Percentiles rank a stretch among this genome's conserved stretches.
These are phyloP conservation scores for Caloboletus inedulis DNA, from an alignment of 1,284 basidiomycete genomes.

Conservation along the genomic window DNA sequence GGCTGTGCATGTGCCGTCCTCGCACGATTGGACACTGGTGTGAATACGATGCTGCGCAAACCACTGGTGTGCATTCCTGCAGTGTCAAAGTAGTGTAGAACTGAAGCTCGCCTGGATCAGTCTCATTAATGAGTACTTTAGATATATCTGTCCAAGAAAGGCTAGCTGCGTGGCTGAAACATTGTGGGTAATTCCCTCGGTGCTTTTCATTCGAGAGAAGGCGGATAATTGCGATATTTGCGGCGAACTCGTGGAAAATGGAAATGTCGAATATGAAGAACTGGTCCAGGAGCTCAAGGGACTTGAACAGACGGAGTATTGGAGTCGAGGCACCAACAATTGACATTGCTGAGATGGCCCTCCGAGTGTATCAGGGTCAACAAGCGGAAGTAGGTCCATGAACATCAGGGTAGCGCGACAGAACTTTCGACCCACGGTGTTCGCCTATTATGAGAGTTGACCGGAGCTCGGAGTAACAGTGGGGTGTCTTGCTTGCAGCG, in stretches of 20 bases:
- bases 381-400: not conserved
- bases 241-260: constrained; percentile 17
- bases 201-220: constrained; percentile 13
- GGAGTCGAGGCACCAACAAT: constrained; percentile 8
- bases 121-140: constrained; percentile 6
- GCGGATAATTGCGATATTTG: constrained; percentile 20
- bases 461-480: not conserved
- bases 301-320: constrained; percentile 1
- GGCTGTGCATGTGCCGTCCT: constrained; percentile 15
- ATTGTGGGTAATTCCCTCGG: constrained; percentile 15
- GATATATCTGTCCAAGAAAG: not conserved
- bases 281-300: not conserved
- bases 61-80: not conserved
- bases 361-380: constrained; percentile 15
- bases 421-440: constrained; percentile 2
- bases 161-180: not conserved
- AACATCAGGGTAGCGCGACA: not conserved
- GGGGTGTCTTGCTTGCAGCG: not conserved
- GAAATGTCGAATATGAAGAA: constrained; percentile 1
- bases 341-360: not conserved
- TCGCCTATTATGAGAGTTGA: not conserved
- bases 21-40: constrained; percentile 11
- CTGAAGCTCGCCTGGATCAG: not conserved
- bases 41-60: constrained; percentile 9
- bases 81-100: not conserved